Evolutionary conservation across 495 filamentous ascomycete genomes (phyloP).

Genomic region (Amorphotheca resinae): DNA sequence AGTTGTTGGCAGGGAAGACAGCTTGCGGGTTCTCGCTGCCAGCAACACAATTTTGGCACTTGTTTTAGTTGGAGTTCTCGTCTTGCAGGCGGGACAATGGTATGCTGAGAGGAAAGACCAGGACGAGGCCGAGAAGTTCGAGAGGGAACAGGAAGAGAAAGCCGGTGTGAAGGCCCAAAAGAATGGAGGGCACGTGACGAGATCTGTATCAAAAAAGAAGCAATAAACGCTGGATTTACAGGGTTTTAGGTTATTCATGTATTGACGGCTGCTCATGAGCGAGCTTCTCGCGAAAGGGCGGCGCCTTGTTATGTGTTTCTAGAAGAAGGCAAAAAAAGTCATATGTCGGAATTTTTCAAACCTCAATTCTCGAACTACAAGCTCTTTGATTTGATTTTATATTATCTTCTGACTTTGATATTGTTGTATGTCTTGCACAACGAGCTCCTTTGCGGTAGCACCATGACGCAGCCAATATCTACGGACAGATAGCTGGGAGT

Average conservation of each 20-base stretch:
- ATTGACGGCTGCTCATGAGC: too few relatives aligned
- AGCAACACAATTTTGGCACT: constrained; percentile 92
- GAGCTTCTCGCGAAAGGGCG: too few relatives aligned
- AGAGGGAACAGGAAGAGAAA: constrained; percentile 40
- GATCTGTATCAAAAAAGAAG: constrained; percentile 22
- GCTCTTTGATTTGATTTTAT: too few relatives aligned
- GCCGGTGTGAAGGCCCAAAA: constrained; percentile 15
- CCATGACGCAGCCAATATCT: too few relatives aligned
- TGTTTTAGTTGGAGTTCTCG: constrained; percentile 78
- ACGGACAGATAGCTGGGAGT: too few relatives aligned
- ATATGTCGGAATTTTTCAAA: not conserved
- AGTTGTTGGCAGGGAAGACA: constrained; percentile 65
- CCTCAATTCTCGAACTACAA: too few relatives aligned
- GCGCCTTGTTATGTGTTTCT: not conserved
- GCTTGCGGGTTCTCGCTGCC: constrained; percentile 78
- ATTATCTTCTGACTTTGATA: too few relatives aligned
- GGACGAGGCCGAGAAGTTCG: constrained; percentile 58
- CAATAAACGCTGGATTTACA: constrained; percentile 12
- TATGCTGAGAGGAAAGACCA: constrained; percentile 90
- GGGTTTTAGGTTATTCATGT: not conserved
- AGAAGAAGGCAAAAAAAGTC: not conserved
- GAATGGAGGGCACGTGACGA: constrained; percentile 13
- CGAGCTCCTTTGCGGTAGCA: too few relatives aligned
- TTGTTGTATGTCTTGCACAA: too few relatives aligned
- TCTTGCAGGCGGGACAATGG: constrained; percentile 96